phyloP scores from a whole-genome alignment of 768 basidiomycete species.

The Pholiota microspora region DNA sequence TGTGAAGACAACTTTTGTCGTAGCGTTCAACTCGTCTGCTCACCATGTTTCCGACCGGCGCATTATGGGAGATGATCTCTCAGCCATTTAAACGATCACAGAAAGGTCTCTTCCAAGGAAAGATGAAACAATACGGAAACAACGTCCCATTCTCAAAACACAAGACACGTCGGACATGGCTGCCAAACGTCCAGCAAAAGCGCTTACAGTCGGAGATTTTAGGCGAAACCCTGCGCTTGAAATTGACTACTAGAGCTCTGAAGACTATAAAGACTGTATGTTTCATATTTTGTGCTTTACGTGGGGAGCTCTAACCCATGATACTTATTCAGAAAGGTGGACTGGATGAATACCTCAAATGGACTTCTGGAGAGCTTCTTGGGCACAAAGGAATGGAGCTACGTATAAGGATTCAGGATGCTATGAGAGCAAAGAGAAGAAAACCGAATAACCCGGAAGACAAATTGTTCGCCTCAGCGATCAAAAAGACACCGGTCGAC shows the following conservation, averaged over 20 bases:
- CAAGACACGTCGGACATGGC: slow-evolving; percentile 86
- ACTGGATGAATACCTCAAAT: slow-evolving; percentile 65
- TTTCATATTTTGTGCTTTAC: neutral
- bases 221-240: slow-evolving; percentile 55
- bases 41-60: slow-evolving; percentile 28
- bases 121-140: slow-evolving; percentile 78
- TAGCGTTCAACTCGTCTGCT: no score
- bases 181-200: slow-evolving; percentile 84
- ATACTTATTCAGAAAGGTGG: slow-evolving; percentile 54
- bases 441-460: neutral
- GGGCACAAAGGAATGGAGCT: slow-evolving; percentile 48
- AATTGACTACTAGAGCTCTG: slow-evolving; percentile 74
- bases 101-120: slow-evolving; percentile 81
- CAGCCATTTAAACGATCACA: slow-evolving; percentile 81
- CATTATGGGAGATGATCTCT: slow-evolving; percentile 40
- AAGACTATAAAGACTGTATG: slow-evolving; percentile 82
- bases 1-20: neutral
- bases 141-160: slow-evolving; percentile 87
- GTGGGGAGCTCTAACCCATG: neutral
- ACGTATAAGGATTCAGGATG: slow-evolving; percentile 34
- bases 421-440: neutral
- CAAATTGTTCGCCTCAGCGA: neutral
- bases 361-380: slow-evolving; percentile 31
- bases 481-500: neutral
- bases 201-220: slow-evolving; percentile 67